A percentile compares a stretch with the other conserved stretches of the same genome.
Evolutionary conservation across 257 asterid genomes (phyloP).

Genomic region (Echium plantagineum): DNA sequence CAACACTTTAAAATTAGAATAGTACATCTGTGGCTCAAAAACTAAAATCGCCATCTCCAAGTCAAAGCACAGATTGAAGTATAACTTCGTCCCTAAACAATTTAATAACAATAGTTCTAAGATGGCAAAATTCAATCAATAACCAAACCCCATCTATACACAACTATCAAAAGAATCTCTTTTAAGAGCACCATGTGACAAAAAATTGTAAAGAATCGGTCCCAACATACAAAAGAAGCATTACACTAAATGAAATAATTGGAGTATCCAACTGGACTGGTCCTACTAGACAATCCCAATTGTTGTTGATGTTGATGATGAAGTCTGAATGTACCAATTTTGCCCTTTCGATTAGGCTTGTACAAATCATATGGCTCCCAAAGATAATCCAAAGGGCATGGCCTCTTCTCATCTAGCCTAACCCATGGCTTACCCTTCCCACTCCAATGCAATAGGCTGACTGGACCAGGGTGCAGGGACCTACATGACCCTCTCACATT

Average conservation of each 20-base stretch:
- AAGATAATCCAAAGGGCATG: slow-evolving; percentile 63
- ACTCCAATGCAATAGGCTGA: slow-evolving; percentile 69
- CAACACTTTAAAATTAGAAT: too few relatives aligned
- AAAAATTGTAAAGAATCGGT: slow-evolving; percentile 2
- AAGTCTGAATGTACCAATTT: slow-evolving; percentile 13
- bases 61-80: not conserved
- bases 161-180: slow-evolving; percentile 27
- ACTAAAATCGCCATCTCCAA: not conserved
- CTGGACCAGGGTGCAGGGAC: slow-evolving; percentile 69
- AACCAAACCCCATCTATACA: slow-evolving; percentile 36
- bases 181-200: slow-evolving; percentile 9
- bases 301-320: slow-evolving; percentile 14
- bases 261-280: slow-evolving; percentile 24
- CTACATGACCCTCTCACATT: slow-evolving; percentile 70
- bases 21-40: too few relatives aligned
- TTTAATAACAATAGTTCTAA: not conserved
- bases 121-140: not conserved
- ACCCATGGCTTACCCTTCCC: slow-evolving; percentile 86
- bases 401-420: slow-evolving; percentile 50
- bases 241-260: slow-evolving; percentile 23
- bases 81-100: not conserved
- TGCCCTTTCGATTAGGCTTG: slow-evolving; percentile 20
- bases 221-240: not conserved
- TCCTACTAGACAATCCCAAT: slow-evolving; percentile 8
- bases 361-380: slow-evolving; percentile 70